Evolutionary conservation across 495 filamentous ascomycete genomes (phyloP).

Genomic region (Talaromyces ruber): DNA sequence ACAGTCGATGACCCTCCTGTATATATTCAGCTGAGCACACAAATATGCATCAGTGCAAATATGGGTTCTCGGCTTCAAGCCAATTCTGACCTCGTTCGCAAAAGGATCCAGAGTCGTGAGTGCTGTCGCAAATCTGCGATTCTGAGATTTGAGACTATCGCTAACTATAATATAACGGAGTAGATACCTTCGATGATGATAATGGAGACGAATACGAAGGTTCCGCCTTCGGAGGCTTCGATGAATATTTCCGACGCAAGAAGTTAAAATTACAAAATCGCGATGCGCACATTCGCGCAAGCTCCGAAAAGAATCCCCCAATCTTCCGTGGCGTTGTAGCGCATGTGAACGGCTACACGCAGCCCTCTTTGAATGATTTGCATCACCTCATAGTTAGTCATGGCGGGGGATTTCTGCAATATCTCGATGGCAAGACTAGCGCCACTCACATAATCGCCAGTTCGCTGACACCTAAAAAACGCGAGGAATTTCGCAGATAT

Average conservation of each 20-base stretch:
- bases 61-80: conserved; percentile 78
- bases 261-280: conserved; percentile 94
- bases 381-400: conserved; percentile 79
- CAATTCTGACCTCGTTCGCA: conserved; percentile 69
- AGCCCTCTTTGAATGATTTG: conserved; percentile 80
- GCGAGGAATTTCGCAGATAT: conserved; percentile 74
- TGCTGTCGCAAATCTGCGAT: conserved; percentile 2
- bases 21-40: conserved; percentile 10
- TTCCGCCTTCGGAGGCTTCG: conserved; percentile 80
- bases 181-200: conserved; percentile 58
- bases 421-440: conserved; percentile 86
- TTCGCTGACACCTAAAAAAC: conserved; percentile 83
- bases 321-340: conserved; percentile 88
- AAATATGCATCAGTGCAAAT: conserved; percentile 17
- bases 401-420: conserved; percentile 89
- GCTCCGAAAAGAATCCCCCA: conserved; percentile 57
- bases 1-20: neutral
- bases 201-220: conserved; percentile 84
- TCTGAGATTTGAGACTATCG: neutral
- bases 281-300: conserved; percentile 68
- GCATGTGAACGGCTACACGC: conserved; percentile 88
- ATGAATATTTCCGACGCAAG: conserved; percentile 87
- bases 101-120: conserved; percentile 67
- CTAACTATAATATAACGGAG: conserved; percentile 10
- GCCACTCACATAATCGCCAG: conserved; percentile 94